Evolutionary conservation across 805 yeast genomes (phyloP).

Genomic region (Torulaspora franciscae): DNA sequence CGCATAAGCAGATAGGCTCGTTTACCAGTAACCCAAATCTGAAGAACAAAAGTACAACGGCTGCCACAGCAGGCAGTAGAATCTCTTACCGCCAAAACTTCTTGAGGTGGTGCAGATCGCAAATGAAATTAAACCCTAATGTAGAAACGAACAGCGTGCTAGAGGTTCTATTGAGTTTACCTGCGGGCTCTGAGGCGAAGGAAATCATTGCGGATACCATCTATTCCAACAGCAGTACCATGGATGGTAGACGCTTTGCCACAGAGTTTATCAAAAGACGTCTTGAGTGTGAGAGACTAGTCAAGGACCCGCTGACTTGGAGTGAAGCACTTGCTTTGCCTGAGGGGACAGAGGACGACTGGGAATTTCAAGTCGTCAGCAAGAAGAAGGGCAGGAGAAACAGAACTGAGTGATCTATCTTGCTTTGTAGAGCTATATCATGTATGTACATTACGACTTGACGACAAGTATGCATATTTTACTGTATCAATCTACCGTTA

Average conservation of each 20-base stretch:
- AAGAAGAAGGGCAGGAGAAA: conserved; percentile 52
- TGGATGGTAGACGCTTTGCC: conserved; percentile 95
- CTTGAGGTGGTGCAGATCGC: conserved; percentile 64
- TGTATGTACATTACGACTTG: conserved; percentile 10
- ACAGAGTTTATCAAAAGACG: conserved; percentile 80
- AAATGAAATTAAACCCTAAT: conserved; percentile 63
- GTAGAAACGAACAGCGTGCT: conserved; percentile 76
- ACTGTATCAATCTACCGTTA: conserved; percentile 28
- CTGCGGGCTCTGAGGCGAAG: conserved; percentile 64
- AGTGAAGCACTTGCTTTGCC: conserved; percentile 55
- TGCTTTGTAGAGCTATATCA: conserved; percentile 3
- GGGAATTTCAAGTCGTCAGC: conserved; percentile 62
- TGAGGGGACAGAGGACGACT: conserved; percentile 45
- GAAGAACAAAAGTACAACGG: conserved; percentile 21
- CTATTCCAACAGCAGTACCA: conserved; percentile 77
- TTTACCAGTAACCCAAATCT: conserved; percentile 30
- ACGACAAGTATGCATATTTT: conserved; percentile 11
- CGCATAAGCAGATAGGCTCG: conserved; percentile 26
- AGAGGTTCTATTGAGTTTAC: conserved; percentile 74
- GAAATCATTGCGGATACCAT: conserved; percentile 91
- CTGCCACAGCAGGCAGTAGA: conserved; percentile 30
- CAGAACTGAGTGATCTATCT: conserved; percentile 14
- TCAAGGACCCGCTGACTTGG: conserved; percentile 59
- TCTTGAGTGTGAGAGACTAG: conserved; percentile 56
- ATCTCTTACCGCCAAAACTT: conserved; percentile 55